phyloP scores from a whole-genome alignment of 305 asterid species.

The Striga hermonthica region DNA sequence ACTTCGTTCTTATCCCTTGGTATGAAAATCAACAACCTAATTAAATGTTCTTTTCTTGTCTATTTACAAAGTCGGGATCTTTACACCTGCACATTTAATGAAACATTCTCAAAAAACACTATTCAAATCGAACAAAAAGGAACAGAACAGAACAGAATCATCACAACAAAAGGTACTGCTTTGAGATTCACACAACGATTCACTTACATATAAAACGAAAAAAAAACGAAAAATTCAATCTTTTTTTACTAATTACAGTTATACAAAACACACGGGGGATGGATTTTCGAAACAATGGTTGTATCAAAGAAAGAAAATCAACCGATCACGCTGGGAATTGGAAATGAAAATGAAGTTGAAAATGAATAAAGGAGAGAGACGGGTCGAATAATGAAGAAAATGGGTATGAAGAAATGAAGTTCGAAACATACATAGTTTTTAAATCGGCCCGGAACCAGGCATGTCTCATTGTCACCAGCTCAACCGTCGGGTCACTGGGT shows the following conservation, averaged over 20 bases:
- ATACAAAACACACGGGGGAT: constrained; percentile 8
- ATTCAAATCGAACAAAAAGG: background rate
- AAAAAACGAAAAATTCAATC: background rate
- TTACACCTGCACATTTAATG: constrained; percentile 1
- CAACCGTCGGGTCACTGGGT: no score
- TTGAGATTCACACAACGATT: background rate
- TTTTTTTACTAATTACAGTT: background rate
- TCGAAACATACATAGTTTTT: no score
- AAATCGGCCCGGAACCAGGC: no score
- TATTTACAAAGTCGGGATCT: constrained; percentile 6
- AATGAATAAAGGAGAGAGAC: background rate
- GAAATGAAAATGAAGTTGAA: constrained; percentile 12
- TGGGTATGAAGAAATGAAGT: background rate
- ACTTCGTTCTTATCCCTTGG: background rate
- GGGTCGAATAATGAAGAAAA: background rate
- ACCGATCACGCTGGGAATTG: constrained; percentile 48
- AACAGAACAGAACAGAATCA: constrained; percentile 13
- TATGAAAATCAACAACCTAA: constrained; percentile 24
- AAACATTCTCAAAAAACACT: constrained; percentile 30
- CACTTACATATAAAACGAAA: background rate
- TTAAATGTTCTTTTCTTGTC: constrained; percentile 21
- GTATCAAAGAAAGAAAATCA: background rate
- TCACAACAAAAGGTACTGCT: constrained; percentile 11
- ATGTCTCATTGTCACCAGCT: no score
- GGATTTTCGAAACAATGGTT: no score